Evolutionary conservation across 1,284 basidiomycete genomes (phyloP).

Genomic region (Somion occarium): DNA sequence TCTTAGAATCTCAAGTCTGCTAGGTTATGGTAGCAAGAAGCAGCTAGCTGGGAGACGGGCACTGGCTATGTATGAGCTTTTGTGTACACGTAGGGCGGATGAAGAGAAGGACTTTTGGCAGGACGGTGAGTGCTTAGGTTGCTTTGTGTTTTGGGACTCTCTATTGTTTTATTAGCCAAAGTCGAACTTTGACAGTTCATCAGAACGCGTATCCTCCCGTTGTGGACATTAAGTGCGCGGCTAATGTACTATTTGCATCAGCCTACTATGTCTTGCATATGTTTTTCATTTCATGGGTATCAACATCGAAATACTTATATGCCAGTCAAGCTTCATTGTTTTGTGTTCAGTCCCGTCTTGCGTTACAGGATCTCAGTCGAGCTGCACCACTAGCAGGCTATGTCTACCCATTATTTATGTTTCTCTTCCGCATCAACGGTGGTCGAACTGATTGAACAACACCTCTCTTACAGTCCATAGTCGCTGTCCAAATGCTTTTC

Average conservation of each 20-base stretch:
- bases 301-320: too few species aligned
- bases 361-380: too few species aligned
- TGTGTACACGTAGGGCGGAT: constrained; percentile 55
- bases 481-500: background rate
- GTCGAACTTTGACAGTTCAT: background rate
- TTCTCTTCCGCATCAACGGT: constrained; percentile 1
- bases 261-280: too few species aligned
- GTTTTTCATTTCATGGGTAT: too few species aligned
- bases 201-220: background rate
- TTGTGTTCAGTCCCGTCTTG: too few species aligned
- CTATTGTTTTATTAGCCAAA: background rate
- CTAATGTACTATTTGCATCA: too few species aligned
- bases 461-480: background rate
- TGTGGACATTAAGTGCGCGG: background rate
- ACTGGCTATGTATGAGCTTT: constrained; percentile 51
- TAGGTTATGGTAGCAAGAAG: constrained; percentile 60
- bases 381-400: too few species aligned
- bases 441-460: too few species aligned
- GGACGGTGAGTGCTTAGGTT: constrained; percentile 40
- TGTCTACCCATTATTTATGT: constrained; percentile 5
- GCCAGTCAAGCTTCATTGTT: too few species aligned
- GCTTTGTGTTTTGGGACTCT: background rate
- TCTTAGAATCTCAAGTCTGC: constrained; percentile 40
- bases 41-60: constrained; percentile 58
- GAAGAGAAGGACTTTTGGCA: constrained; percentile 64